Evolutionary conservation across 179 eudicot genomes (phyloP), one percentile per base, ranked within the genome.

Genomic region (Beta macrorhiza): DNA sequence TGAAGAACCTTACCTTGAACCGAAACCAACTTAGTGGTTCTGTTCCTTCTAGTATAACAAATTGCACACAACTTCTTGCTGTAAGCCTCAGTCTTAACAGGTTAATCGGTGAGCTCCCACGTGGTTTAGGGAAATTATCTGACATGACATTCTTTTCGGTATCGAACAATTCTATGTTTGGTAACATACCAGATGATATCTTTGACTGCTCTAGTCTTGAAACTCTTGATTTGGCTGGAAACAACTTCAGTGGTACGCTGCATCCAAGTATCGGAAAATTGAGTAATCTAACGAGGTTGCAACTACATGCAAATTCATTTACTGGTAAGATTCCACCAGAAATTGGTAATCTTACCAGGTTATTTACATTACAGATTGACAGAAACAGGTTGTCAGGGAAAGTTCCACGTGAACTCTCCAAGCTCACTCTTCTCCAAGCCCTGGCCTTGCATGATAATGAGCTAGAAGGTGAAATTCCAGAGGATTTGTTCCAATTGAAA

Each of bases 121-220:
- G 22, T 17, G 97, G 96, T 58, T 78, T 95, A 56, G 92, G 91
- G 64, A 51, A 72, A 72, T 58, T 95, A 71, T 67, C 87, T 11
- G 85, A 90, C 82, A 90, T 95, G n/a, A 90, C 89, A n/a, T 85
- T 76, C 79, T 80, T 95, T 7, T 83, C 88, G 32, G 82, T 95
- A 19, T 87, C 88, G n/a, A 32, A 0, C 2, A 95, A 95, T 82
- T 72, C 78, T 3, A 63, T 95, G 85, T 82, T 75, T 47, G 99
- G 97, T 14, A 86, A 81, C 20, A 89, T 95, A 55, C 98, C 98
- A 72, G 92, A 88, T 22, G 96, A 91, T 74, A 87, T 95, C 62
- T 95, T 87, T 86, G 84, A 92, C 55, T 93, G 95, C 85, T 67
- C 86, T 5, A 82, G 80, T 80, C 94, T 95, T 52, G 59, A 51